phyloP scores from a whole-genome alignment of 306 rosid species.

The Datisca glomerata region DNA sequence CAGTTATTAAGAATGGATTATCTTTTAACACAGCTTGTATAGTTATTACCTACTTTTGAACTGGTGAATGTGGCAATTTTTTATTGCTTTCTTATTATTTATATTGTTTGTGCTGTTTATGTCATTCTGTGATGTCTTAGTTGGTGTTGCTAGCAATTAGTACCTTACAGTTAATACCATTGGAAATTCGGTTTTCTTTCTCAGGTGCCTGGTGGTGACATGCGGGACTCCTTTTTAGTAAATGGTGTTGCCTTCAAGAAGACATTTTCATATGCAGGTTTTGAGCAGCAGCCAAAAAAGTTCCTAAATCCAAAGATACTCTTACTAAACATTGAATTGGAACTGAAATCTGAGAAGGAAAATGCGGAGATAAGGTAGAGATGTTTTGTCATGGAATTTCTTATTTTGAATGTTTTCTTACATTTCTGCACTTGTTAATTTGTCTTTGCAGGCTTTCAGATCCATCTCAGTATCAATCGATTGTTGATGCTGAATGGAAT shows the following conservation, averaged over 20 bases:
- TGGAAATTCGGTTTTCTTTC: conserved; percentile 14
- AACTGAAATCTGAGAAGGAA: conserved; percentile 98
- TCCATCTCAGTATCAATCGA: conserved; percentile 92
- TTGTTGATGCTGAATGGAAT: conserved; percentile 99
- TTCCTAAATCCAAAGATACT: conserved; percentile 68
- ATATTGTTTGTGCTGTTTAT: no score
- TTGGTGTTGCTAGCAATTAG: no score
- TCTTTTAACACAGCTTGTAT: no score
- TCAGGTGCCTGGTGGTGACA: conserved; percentile 97
- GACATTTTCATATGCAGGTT: conserved; percentile 98
- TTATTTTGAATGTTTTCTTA: conserved; percentile 5
- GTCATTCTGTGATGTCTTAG: no score
- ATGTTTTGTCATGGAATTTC: conserved; percentile 3
- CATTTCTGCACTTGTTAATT: neutral
- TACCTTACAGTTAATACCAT: no score
- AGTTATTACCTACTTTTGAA: no score
- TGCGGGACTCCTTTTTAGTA: conserved; percentile 93
- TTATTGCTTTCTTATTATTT: no score
- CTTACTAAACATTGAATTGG: conserved; percentile 78
- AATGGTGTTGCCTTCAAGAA: conserved; percentile 97
- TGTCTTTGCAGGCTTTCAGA: conserved; percentile 66
- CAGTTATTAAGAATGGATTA: no score
- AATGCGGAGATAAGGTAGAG: conserved; percentile 94
- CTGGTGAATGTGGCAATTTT: no score
- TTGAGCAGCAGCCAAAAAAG: conserved; percentile 98